Conservation (phyloP, 169 alveolate genomes). For the Toxoplasma gondii region DNA sequence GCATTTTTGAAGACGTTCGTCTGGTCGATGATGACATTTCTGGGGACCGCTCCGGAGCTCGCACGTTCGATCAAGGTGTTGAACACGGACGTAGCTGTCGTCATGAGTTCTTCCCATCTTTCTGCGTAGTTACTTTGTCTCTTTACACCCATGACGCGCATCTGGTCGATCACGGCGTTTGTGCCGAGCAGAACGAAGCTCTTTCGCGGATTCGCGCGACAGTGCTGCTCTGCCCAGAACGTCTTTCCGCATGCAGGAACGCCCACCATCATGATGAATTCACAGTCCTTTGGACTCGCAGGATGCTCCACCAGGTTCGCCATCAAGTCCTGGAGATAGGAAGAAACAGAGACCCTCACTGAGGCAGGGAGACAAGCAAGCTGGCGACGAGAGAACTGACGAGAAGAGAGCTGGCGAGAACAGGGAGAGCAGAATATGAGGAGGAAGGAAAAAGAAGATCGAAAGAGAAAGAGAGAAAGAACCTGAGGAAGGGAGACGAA, state of each 20-base stretch:
- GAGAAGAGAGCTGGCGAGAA: background rate
- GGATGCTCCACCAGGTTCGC: constrained; percentile 62
- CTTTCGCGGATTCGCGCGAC: constrained; percentile 37
- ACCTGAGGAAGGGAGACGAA: background rate
- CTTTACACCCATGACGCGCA: constrained; percentile 56
- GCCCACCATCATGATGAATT: constrained; percentile 59
- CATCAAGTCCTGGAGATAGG: constrained; percentile 8
- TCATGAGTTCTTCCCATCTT: constrained; percentile 61
- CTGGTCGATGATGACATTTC: constrained; percentile 58
- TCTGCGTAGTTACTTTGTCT: constrained; percentile 53
- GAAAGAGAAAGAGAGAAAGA: background rate
- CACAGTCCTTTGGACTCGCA: constrained; percentile 40
- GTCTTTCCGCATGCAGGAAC: constrained; percentile 67
- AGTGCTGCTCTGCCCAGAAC: constrained; percentile 53
- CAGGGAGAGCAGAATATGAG: background rate
- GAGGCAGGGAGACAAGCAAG: background rate
- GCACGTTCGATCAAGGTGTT: constrained; percentile 47
- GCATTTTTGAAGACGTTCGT: constrained; percentile 58
- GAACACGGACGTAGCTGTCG: constrained; percentile 57
- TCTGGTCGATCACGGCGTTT: constrained; percentile 58
- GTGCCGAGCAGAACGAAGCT: constrained; percentile 58
- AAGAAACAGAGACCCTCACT: background rate
- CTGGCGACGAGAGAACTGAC: background rate
- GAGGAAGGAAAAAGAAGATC: background rate
- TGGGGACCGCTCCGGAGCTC: constrained; percentile 36